Percentiles rank a stretch among this genome's conserved stretches.
Conservation (phyloP, 768 basidiomycete species). For the Crucibulum laeve region DNA sequence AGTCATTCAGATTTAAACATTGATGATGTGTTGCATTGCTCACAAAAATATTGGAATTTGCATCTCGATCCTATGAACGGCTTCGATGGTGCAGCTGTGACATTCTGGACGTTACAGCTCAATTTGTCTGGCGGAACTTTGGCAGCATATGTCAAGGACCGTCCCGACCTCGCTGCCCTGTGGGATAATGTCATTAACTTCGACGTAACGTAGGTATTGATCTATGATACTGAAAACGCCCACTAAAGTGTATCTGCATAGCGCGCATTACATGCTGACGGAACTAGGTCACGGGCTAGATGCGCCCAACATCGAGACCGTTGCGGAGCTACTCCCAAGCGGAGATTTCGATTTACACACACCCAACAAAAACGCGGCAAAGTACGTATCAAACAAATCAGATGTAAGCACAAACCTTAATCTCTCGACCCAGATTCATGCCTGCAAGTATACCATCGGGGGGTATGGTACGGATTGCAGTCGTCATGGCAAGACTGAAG, state of each 20-base stretch:
- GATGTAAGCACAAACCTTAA: not conserved
- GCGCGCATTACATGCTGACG: conserved; percentile 39
- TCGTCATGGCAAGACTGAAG: conserved; percentile 36
- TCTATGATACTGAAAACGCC: no score
- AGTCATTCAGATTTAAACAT: no score
- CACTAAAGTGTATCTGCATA: conserved; percentile 7
- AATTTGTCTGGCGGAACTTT: conserved; percentile 14
- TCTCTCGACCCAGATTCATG: conserved; percentile 28
- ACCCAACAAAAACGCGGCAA: conserved; percentile 27
- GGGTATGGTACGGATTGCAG: conserved; percentile 27
- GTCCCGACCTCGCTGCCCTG: conserved; percentile 6
- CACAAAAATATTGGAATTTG: conserved; percentile 11
- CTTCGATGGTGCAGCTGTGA: conserved; percentile 11
- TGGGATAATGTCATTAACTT: conserved; percentile 11
- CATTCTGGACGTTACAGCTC: conserved; percentile 12
- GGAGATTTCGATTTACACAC: conserved; percentile 35
- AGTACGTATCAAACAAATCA: conserved; percentile 20
- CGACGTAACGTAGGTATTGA: conserved; percentile 9
- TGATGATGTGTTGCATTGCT: no score
- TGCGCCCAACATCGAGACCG: conserved; percentile 36
- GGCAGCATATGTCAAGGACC: conserved; percentile 5
- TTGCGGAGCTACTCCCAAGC: conserved; percentile 29
- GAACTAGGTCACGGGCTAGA: conserved; percentile 47
- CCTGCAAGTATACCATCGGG: conserved; percentile 34
- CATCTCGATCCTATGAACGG: conserved; percentile 12